These are phyloP conservation scores for Lophiostoma macrostomum DNA, from an alignment of 495 filamentous ascomycete species.

Conservation along the genomic window DNA sequence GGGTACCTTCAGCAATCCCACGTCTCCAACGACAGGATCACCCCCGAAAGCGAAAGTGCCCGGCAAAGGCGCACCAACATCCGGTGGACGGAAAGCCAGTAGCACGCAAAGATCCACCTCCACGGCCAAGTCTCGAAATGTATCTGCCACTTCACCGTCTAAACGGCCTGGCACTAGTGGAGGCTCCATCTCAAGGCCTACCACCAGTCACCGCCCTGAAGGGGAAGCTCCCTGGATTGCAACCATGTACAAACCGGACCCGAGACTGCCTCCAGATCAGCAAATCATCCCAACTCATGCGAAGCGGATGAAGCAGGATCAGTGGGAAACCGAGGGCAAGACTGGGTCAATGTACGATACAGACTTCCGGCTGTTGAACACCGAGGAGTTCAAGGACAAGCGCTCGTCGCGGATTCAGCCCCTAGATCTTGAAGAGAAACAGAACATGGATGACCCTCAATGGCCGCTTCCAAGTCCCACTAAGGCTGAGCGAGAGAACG, in stretches of 20 bases:
- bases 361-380: conserved; percentile 73
- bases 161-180: conserved; percentile 62
- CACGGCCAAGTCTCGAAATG: conserved; percentile 41
- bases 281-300: conserved; percentile 94
- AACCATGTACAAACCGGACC: conserved; percentile 92
- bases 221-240: conserved; percentile 95
- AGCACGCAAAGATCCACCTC: conserved; percentile 25
- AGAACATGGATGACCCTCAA: conserved; percentile 6
- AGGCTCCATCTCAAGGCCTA: conserved; percentile 50
- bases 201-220: conserved; percentile 68
- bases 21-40: conserved; percentile 46
- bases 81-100: conserved; percentile 36
- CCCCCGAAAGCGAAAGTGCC: conserved; percentile 40
- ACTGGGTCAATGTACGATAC: conserved; percentile 77
- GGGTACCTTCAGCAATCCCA: conserved; percentile 44
- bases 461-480: conserved; percentile 34
- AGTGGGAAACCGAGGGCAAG: conserved; percentile 88
- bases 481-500: conserved; percentile 19
- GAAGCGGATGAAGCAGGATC: conserved; percentile 85
- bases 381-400: conserved; percentile 34
- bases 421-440: conserved; percentile 3
- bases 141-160: conserved; percentile 40
- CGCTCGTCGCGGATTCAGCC: conserved; percentile 8
- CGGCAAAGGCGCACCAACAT: conserved; percentile 32
- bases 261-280: conserved; percentile 88